A percentile compares a stretch with the other conserved stretches of the same genome.
phyloP scores from a whole-genome alignment of 2,329 filamentous ascomycete genomes.

The Sporothrix sp. region DNA sequence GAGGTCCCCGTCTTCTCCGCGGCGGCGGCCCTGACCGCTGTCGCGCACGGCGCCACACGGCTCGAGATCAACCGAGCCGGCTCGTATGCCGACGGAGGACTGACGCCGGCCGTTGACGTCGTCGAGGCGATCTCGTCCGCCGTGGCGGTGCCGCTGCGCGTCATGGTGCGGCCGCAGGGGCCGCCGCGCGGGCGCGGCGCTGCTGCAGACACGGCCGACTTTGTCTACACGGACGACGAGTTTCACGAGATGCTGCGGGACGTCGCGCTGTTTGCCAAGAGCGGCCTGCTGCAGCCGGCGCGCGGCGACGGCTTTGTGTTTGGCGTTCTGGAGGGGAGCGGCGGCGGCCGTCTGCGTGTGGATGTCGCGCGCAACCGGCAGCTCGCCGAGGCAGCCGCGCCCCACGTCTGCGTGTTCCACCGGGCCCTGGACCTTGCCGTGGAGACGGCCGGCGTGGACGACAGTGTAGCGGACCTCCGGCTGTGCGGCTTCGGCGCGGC shows the following conservation, averaged over 20 bases:
- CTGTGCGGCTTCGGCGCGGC: slow-evolving; percentile 40
- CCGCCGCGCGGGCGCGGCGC: slow-evolving; percentile 27
- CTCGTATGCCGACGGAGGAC: slow-evolving; percentile 42
- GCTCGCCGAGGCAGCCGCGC: slow-evolving; percentile 34
- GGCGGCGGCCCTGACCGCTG: slow-evolving; percentile 30
- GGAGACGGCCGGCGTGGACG: slow-evolving; percentile 15
- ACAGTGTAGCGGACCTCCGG: slow-evolving; percentile 28
- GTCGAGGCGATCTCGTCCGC: slow-evolving; percentile 23
- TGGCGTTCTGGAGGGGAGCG: slow-evolving; percentile 31
- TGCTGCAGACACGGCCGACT: slow-evolving; percentile 27
- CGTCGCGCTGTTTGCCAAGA: slow-evolving; percentile 30
- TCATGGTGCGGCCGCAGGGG: slow-evolving; percentile 47
- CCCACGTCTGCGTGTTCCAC: slow-evolving; percentile 42
- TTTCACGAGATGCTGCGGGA: slow-evolving; percentile 32
- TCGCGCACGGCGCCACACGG: slow-evolving; percentile 35
- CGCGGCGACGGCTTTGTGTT: slow-evolving; percentile 50
- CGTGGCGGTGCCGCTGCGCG: slow-evolving; percentile 32
- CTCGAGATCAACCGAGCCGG: slow-evolving; percentile 44
- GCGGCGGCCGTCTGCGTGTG: slow-evolving; percentile 21
- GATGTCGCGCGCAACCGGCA: slow-evolving; percentile 31
- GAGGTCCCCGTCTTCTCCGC: slow-evolving; percentile 47
- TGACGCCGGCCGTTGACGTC: slow-evolving; percentile 38
- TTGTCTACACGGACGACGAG: slow-evolving; percentile 39
- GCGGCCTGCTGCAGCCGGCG: slow-evolving; percentile 28
- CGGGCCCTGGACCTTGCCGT: slow-evolving; percentile 45